Evolutionary conservation across 23 red algal species (phyloP).

Genomic region (Gracilaria domingensis): DNA sequence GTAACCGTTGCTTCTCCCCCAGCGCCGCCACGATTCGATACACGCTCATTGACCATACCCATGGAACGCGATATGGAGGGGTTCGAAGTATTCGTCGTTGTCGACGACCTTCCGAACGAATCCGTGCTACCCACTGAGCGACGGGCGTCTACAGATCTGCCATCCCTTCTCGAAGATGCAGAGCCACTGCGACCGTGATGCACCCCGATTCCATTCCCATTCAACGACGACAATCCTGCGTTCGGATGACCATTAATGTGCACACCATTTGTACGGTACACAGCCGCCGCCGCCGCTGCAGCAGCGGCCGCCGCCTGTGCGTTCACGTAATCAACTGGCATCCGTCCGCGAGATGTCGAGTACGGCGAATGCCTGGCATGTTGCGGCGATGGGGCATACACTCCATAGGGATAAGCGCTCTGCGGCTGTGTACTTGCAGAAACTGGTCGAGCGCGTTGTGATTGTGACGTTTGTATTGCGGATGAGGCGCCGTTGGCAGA

Average conservation of each 20-base stretch:
- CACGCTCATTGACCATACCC: background rate
- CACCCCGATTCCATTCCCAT: constrained; percentile 6
- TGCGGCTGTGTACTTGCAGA: background rate
- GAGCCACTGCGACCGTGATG: constrained; percentile 16
- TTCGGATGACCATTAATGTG: constrained; percentile 38
- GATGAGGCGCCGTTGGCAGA: background rate
- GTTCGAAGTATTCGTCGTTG: background rate
- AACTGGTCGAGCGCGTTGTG: background rate
- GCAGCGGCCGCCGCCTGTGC: constrained; percentile 69
- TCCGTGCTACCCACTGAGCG: background rate
- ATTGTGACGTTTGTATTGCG: background rate
- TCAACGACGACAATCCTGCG: background rate
- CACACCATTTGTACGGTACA: constrained; percentile 57
- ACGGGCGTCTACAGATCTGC: background rate
- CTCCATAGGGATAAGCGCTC: constrained; percentile 2
- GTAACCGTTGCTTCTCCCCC: background rate
- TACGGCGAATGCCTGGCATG: background rate
- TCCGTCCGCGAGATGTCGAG: background rate
- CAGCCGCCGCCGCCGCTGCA: constrained; percentile 62
- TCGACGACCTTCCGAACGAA: constrained; percentile 30
- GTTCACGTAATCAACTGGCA: constrained; percentile 56
- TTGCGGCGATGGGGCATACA: constrained; percentile 27
- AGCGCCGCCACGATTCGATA: background rate
- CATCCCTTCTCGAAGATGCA: constrained; percentile 9
- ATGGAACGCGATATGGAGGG: background rate